Percentiles rank a stretch among this genome's conserved stretches.
phyloP scores from a whole-genome alignment of 169 alveolate species.

The Miamiensis avidus region DNA sequence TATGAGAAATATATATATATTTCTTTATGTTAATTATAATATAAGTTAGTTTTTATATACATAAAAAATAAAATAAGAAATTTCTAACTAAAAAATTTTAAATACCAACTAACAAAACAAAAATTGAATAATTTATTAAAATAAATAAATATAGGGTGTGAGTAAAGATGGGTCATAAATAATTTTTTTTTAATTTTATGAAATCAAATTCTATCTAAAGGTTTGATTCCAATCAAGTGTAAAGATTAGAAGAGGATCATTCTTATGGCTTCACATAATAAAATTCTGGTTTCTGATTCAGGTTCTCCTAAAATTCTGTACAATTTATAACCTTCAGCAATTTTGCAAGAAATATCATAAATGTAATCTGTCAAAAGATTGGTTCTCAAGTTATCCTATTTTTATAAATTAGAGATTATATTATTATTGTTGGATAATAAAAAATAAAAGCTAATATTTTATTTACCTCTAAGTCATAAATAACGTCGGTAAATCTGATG shows the following conservation, averaged over 20 bases:
- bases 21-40: too few species aligned
- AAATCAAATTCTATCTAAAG: constrained; percentile 78
- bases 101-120: too few species aligned
- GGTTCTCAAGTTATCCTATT: constrained; percentile 39
- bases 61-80: too few species aligned
- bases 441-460: constrained; percentile 62
- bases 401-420: constrained; percentile 4
- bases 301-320: constrained; percentile 93
- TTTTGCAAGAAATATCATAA: constrained; percentile 92
- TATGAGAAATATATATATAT: too few species aligned
- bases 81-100: too few species aligned
- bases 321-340: constrained; percentile 94
- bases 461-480: constrained; percentile 73
- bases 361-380: constrained; percentile 93
- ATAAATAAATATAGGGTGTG: too few species aligned
- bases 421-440: constrained; percentile 6
- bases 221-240: constrained; percentile 80
- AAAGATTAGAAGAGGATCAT: constrained; percentile 80
- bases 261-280: constrained; percentile 90
- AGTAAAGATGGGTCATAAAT: too few species aligned
- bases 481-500: constrained; percentile 88
- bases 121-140: too few species aligned
- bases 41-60: too few species aligned
- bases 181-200: neutral
- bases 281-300: constrained; percentile 90